phyloP scores from a whole-genome alignment of 2,329 filamentous ascomycete genomes.

The Zymoseptoria crescenta region DNA sequence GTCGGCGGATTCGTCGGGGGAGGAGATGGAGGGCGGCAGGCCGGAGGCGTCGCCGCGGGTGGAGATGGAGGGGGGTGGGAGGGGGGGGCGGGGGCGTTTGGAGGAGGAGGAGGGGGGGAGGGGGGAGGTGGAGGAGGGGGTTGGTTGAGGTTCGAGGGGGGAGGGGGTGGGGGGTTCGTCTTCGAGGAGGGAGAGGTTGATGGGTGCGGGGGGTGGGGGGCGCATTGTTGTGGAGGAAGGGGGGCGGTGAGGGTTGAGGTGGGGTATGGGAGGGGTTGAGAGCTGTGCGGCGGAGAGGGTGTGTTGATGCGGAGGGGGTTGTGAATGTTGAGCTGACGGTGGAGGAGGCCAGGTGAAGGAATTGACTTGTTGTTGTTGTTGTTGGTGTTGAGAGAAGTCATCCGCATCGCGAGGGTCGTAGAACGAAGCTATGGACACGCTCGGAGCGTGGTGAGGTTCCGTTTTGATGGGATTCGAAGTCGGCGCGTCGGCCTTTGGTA shows the following conservation, averaged over 20 bases:
- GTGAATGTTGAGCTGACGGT: not conserved
- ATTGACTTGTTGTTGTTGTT: not conserved
- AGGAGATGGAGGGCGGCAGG: no score
- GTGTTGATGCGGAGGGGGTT: not conserved
- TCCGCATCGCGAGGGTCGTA: constrained; percentile 33
- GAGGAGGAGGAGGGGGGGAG: no score
- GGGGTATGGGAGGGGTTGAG: not conserved
- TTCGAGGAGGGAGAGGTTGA: constrained; percentile 50
- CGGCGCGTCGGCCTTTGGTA: constrained; percentile 3
- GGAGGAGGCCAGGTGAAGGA: not conserved
- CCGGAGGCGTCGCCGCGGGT: no score
- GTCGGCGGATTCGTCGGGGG: constrained; percentile 69
- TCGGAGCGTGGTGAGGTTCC: constrained; percentile 29
- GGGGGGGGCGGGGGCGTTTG: no score
- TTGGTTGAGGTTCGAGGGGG: not conserved
- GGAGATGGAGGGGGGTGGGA: no score
- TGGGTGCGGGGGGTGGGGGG: constrained; percentile 37
- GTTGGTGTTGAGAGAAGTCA: not conserved
- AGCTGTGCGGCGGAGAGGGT: not conserved
- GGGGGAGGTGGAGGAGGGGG: no score
- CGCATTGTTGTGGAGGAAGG: constrained; percentile 23
- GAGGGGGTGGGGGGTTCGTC: constrained; percentile 33
- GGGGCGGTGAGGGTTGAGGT: not conserved
- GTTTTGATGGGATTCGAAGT: constrained; percentile 25
- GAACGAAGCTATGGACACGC: constrained; percentile 32